Conservation (phyloP, 192 early-diverging fungal species). For the Entomortierella parvispora region DNA sequence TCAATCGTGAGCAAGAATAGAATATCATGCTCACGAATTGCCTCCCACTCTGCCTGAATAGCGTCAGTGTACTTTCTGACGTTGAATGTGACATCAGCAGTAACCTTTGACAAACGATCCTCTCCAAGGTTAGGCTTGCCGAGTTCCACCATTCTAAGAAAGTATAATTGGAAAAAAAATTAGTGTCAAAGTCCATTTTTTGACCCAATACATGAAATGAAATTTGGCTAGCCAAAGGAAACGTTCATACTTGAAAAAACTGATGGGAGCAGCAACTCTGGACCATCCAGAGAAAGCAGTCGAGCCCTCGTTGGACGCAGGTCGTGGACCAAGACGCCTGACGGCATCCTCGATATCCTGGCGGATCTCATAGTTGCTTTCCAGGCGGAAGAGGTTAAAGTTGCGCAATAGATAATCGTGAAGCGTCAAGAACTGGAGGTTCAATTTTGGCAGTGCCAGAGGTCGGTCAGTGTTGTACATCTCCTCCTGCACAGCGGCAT, state of each 20-base stretch:
- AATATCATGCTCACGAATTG: constrained; percentile 85
- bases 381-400: constrained; percentile 84
- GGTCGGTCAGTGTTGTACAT: constrained; percentile 65
- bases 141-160: constrained; percentile 74
- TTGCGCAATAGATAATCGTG: constrained; percentile 93
- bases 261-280: constrained; percentile 86
- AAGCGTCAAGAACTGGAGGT: constrained; percentile 92
- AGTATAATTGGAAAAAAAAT: background rate
- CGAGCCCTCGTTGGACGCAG: constrained; percentile 58
- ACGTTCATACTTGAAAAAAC: constrained; percentile 58
- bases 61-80: constrained; percentile 74
- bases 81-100: constrained; percentile 82
- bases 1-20: constrained; percentile 84
- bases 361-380: constrained; percentile 85
- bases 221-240: background rate
- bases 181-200: background rate
- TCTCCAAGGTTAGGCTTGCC: constrained; percentile 77
- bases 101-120: constrained; percentile 75
- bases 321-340: constrained; percentile 76
- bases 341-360: constrained; percentile 92
- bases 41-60: constrained; percentile 90
- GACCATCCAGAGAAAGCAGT: constrained; percentile 95
- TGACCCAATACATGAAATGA: background rate
- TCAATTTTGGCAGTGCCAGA: constrained; percentile 86
- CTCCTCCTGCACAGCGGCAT: constrained; percentile 73